Percentiles rank a stretch among this genome's conserved stretches.
These are phyloP conservation scores for Candida pseudoviswanathii DNA, from an alignment of 1,139 yeast genomes.

Conservation along the genomic window DNA sequence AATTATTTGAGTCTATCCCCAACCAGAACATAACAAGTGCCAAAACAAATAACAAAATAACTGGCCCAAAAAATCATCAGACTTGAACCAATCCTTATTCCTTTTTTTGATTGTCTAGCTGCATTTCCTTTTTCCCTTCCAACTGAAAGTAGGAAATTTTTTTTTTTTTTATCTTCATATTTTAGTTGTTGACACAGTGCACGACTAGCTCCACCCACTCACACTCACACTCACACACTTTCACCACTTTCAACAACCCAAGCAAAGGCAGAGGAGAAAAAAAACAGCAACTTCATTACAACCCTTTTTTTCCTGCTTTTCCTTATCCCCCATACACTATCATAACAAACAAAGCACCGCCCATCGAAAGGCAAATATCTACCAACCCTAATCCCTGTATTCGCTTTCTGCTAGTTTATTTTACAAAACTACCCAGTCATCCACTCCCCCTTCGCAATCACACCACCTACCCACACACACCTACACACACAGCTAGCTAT, in stretches of 20 bases:
- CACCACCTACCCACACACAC: neutral
- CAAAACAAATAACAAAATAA: neutral
- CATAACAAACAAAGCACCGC: neutral
- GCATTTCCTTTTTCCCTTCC: neutral
- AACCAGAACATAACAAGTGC: neutral
- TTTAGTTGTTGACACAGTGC: constrained; percentile 2
- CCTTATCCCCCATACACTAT: neutral
- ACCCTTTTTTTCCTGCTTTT: neutral
- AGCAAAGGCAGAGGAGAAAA: neutral
- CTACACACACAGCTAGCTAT: neutral
- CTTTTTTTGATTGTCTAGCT: neutral
- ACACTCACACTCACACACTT: neutral
- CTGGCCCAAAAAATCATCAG: neutral
- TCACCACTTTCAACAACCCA: neutral
- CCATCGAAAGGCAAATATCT: neutral
- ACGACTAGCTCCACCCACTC: neutral
- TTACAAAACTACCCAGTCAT: neutral
- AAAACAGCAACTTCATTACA: constrained; percentile 3
- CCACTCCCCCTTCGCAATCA: too few relatives aligned
- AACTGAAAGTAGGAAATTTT: neutral
- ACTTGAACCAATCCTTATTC: neutral
- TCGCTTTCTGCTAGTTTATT: neutral
- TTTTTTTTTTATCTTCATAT: constrained; percentile 2
- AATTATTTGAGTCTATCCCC: neutral
- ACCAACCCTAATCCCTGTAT: neutral